Evolutionary conservation across 129 eudicot genomes (phyloP).

Genomic region (Flaveria sonorensis): DNA sequence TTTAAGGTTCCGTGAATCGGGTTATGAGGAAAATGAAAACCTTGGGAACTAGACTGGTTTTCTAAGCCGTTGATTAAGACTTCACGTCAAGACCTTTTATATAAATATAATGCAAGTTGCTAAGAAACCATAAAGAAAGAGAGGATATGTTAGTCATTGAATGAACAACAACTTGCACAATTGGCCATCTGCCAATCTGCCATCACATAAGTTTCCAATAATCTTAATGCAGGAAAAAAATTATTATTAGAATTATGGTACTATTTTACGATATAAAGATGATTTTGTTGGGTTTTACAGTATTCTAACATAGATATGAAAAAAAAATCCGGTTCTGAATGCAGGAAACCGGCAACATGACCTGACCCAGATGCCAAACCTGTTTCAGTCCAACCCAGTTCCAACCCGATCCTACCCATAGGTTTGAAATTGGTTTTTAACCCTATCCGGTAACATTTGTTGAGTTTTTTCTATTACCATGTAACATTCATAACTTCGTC

Average conservation of each 20-base stretch:
- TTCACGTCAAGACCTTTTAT: neutral
- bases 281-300: no score
- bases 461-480: no score
- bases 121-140: neutral
- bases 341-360: no score
- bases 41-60: neutral
- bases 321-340: no score
- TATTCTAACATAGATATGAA: no score
- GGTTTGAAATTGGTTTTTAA: no score
- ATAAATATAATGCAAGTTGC: neutral
- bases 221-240: neutral
- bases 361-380: no score
- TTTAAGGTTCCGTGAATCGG: no score
- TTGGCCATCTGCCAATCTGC: neutral
- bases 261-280: neutral
- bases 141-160: neutral
- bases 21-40: neutral
- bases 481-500: no score
- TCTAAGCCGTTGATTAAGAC: constrained; percentile 10
- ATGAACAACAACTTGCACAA: neutral
- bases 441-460: no score
- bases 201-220: neutral
- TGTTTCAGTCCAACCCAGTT: no score
- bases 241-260: neutral
- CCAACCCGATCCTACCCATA: no score